Conservation (phyloP, 495 filamentous ascomycete species). For the Talaromyces wortmannii region DNA sequence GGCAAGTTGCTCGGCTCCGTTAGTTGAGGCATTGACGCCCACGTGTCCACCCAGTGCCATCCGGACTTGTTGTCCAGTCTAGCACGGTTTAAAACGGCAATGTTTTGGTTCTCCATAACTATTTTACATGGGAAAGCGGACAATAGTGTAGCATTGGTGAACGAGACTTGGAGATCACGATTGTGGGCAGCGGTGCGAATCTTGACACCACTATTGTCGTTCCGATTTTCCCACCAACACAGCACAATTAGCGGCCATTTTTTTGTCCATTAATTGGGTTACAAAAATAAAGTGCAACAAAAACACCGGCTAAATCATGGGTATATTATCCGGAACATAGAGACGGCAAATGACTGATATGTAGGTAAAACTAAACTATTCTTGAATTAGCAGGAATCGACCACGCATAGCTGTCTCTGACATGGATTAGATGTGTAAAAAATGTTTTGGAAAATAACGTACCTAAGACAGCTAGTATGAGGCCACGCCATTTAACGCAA, state of each 20-base stretch:
- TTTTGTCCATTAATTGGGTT: too few relatives aligned
- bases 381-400: background rate
- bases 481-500: background rate
- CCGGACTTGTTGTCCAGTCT: background rate
- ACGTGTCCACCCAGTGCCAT: slow-evolving; percentile 57
- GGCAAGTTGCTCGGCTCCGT: slow-evolving; percentile 58
- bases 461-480: background rate
- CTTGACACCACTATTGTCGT: background rate
- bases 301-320: background rate
- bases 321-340: background rate
- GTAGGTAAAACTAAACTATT: background rate
- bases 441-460: background rate
- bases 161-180: background rate
- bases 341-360: background rate
- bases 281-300: background rate
- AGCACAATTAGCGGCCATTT: background rate
- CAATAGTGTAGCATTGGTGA: background rate
- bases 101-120: background rate
- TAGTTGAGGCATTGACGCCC: slow-evolving; percentile 62
- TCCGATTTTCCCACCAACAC: background rate
- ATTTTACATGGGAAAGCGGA: background rate
- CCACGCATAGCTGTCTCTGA: background rate
- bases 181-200: background rate
- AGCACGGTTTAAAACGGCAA: background rate
- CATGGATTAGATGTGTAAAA: background rate